phyloP scores from a whole-genome alignment of 73 alveolate species.

The Durusdinium trenchii region DNA sequence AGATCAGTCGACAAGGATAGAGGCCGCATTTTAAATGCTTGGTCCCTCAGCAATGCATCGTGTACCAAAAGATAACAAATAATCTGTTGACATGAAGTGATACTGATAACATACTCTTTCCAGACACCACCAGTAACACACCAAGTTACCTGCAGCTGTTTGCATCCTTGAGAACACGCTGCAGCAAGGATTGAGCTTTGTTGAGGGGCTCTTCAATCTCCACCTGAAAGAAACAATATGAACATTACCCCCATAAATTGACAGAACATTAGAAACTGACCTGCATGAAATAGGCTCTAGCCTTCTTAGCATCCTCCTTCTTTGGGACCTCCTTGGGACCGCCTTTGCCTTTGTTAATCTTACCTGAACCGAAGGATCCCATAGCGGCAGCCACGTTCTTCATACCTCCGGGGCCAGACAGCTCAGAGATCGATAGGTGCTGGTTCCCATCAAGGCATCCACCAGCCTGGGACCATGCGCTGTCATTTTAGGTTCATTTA shows the following conservation, averaged over 20 bases:
- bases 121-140: too few relatives aligned
- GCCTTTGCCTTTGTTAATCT: not conserved
- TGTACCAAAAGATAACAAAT: not conserved
- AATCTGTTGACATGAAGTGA: too few relatives aligned
- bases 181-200: not conserved
- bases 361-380: not conserved
- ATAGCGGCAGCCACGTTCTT: not conserved
- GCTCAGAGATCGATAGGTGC: not conserved
- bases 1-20: not conserved
- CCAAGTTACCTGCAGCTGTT: not conserved
- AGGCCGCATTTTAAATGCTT: conserved; percentile 5
- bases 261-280: not conserved
- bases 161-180: not conserved
- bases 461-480: not conserved
- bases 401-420: not conserved
- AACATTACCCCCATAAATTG: not conserved
- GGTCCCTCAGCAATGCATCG: not conserved
- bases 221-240: not conserved
- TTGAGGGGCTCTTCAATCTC: not conserved
- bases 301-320: not conserved
- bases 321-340: not conserved
- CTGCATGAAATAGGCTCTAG: not conserved
- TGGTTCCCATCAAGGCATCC: too few relatives aligned
- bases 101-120: too few relatives aligned
- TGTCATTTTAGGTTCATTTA: not conserved